phyloP scores from a whole-genome alignment of 2,329 filamentous ascomycete genomes.

The Ceratocystis destructans region DNA sequence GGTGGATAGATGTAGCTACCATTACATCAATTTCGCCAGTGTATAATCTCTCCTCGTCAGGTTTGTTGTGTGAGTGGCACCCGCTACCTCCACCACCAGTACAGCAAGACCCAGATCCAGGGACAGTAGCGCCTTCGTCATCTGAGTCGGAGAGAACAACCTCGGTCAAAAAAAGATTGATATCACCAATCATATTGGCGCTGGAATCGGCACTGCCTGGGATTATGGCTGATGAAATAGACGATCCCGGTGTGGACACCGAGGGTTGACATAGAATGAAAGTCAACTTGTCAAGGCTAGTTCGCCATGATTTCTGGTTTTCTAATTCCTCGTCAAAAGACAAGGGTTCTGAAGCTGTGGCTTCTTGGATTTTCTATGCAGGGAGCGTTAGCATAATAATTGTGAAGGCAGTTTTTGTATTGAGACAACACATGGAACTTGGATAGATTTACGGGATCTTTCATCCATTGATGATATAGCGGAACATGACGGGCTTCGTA shows the following conservation, averaged over 20 bases:
- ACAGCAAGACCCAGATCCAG: conserved; percentile 8
- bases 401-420: background rate
- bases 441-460: conserved; percentile 48
- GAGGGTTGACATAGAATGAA: conserved; percentile 61
- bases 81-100: conserved; percentile 24
- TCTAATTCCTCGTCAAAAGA: conserved; percentile 69
- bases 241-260: background rate
- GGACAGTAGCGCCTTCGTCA: conserved; percentile 25
- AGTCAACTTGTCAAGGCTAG: conserved; percentile 72
- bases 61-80: conserved; percentile 5
- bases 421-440: background rate
- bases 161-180: conserved; percentile 63
- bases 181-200: conserved; percentile 53
- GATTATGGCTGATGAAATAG: background rate
- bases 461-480: conserved; percentile 84
- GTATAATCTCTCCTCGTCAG: conserved; percentile 23
- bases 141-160: conserved; percentile 31
- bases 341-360: conserved; percentile 78
- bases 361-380: conserved; percentile 53
- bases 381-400: background rate
- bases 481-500: conserved; percentile 71
- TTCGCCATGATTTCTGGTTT: conserved; percentile 82
- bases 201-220: conserved; percentile 38
- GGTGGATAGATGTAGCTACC: conserved; percentile 50
- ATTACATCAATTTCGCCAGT: conserved; percentile 76